Base-by-base conservation (phyloP, 2,329 filamentous ascomycete species). In the Calonectria hawksworthii region DNA sequence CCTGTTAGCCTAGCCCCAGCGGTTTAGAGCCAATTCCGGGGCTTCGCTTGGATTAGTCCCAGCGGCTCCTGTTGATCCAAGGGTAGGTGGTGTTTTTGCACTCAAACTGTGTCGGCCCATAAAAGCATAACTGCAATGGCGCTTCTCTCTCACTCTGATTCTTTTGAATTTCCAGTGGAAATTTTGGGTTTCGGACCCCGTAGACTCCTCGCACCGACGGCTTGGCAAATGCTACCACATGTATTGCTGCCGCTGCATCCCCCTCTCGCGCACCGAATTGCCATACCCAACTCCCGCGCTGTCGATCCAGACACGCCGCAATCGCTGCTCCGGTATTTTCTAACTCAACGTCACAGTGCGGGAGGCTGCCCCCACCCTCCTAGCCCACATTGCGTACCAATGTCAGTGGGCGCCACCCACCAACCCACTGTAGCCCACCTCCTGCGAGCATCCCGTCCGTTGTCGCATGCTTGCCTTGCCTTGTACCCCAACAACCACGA, bases 221-320 rank as follows among this genome's bases (percentile, higher is more conserved):
- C 56, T 61, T 61, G 56, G 56, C 56, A 36, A 61, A 36, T 38
- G 54, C 23, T 18, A 26, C 56, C 36, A 21, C 34, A 61, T 36
- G 21, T 26, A 61, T 38, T n/a, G 23, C 44, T 14, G 30, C 16
- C 32, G 30, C 66, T 28, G 23, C 51, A 59, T n/a, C 70, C 13
- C n/a, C n/a, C n/a, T n/a, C 11, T 56, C 63, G 77, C 67, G 64
- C 75, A 72, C 56, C 61, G 26, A 74, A 67, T 74, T 73, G 51
- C 61, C 26, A 23, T 64, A 18, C 36, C 9, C 52, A 51, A 41
- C 47, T 54, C 52, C 34, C 36, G 69, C 47, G 38, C 47, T 59
- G 59, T 51, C 56, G 36, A 61, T 52, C 68, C 50, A 44, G 50
- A 44, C n/a, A 36, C 23, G 74, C 73, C 74, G 54, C 68, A 72